Conservation (phyloP, 176 grass and related monocot species). For the Miscanthus lutarioriparius region DNA sequence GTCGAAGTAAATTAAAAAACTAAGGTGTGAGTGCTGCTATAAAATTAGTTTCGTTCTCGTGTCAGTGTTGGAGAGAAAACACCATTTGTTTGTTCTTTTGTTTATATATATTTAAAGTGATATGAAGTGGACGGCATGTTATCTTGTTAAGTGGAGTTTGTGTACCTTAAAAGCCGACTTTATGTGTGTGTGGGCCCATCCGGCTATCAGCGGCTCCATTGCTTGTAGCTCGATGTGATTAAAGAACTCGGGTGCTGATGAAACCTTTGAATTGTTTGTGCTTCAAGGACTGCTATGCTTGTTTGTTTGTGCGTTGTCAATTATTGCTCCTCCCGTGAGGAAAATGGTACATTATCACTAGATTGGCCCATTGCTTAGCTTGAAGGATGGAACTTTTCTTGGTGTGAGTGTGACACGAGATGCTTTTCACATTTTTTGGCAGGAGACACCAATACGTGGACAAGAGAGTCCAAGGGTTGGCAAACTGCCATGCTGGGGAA, state of each 20-base stretch:
- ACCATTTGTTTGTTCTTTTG: conserved; percentile 26
- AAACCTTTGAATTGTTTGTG: background rate
- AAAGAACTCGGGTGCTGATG: conserved; percentile 25
- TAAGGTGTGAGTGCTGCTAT: background rate
- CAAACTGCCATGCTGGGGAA: background rate
- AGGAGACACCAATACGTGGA: background rate
- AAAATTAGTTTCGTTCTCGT: background rate
- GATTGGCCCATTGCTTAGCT: background rate
- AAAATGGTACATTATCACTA: background rate
- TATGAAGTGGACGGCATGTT: conserved; percentile 46
- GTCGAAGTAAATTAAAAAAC: background rate
- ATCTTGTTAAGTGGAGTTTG: conserved; percentile 27
- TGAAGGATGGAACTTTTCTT: conserved; percentile 20
- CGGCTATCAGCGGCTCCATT: background rate
- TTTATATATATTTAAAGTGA: background rate
- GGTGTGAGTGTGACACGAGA: conserved; percentile 17
- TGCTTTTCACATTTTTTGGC: conserved; percentile 27
- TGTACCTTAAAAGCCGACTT: conserved; percentile 40
- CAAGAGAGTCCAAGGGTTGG: background rate
- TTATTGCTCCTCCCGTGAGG: background rate
- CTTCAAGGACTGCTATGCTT: background rate
- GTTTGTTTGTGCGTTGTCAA: background rate
- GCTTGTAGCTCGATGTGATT: conserved; percentile 9
- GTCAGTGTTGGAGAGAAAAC: background rate
- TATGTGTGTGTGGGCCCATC: conserved; percentile 23